Base-by-base conservation (phyloP, 495 filamentous ascomycete species). In the Cudoniella acicularis region DNA sequence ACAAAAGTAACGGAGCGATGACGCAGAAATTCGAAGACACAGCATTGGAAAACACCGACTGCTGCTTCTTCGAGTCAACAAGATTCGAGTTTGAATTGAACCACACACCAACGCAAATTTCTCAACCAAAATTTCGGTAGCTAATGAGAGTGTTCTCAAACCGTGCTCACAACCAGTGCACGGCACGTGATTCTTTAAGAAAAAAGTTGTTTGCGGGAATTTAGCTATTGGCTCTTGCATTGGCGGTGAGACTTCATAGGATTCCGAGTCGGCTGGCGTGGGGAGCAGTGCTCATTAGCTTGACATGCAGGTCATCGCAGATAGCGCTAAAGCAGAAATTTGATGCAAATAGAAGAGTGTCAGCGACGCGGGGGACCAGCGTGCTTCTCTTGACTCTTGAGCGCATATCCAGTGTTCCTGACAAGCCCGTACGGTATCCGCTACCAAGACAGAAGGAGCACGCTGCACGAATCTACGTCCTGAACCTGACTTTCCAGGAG, bases 281-380 rank as follows among this genome's bases (percentile, higher is more conserved):
- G 43, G 43, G 43, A 41, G 16, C 36, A 41, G 16, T 16, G 16
- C 16, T 16, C 43, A 17, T 46, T 46, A 17, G 43, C 18, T 46
- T 46, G n/a, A 46, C 43, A 46, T 46, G 43, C 43, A 21, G 43
- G 43, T 46, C 43, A 46, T 46, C 43, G 43, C 43, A n/a, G 43
- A 46, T 46, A 46, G 43, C 18, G 43, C 18, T 46, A 6, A 21
- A 46, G 43, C 13, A 21, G 43, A 46, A 9, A 21, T 6, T 46
- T 46, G 43, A 9, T 46, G 43, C 6, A 6, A 21, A 36, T 36
- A 36, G 4, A 13, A 13, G 30, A 13, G 30, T 36, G 30, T 36
- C 30, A 36, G 30, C 30, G 30, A 36, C n/a, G 30, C 30, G 30
- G 4, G 30, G 30, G 30, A 13, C 30, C 4, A 13, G 30, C 6